phyloP scores from a whole-genome alignment of 2,329 filamentous ascomycete genomes.

The Cadophora malorum region DNA sequence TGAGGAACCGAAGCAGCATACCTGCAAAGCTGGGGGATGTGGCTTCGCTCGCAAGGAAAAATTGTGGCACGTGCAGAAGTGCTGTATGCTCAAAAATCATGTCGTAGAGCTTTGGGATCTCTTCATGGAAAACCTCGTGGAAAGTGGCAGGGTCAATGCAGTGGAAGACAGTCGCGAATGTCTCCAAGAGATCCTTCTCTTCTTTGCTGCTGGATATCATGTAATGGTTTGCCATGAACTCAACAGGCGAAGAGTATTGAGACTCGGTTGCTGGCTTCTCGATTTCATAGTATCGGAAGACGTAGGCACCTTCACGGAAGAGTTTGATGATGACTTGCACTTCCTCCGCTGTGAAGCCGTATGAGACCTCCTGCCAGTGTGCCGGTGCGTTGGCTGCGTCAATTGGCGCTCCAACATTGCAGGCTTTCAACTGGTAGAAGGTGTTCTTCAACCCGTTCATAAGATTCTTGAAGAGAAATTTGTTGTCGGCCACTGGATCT shows the following conservation, averaged over 20 bases:
- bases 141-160: slow-evolving; percentile 98
- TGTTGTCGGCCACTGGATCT: slow-evolving; percentile 94
- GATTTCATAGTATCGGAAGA: slow-evolving; percentile 96
- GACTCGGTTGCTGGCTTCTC: slow-evolving; percentile 78
- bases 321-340: slow-evolving; percentile 96
- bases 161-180: slow-evolving; percentile 97
- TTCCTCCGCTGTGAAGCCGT: slow-evolving; percentile 96
- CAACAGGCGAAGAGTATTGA: slow-evolving; percentile 80
- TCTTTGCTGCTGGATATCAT: slow-evolving; percentile 94
- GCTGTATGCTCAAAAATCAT: slow-evolving; percentile 98
- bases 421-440: slow-evolving; percentile 91
- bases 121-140: slow-evolving; percentile 96
- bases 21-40: slow-evolving; percentile 97
- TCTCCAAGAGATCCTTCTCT: slow-evolving; percentile 96
- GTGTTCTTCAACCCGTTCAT: slow-evolving; percentile 96
- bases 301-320: slow-evolving; percentile 93
- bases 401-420: slow-evolving; percentile 76
- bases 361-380: slow-evolving; percentile 96
- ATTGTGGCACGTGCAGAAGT: slow-evolving; percentile 93
- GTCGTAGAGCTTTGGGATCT: slow-evolving; percentile 95
- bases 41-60: slow-evolving; percentile 97
- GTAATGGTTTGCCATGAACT: slow-evolving; percentile 93
- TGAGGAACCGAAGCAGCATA: slow-evolving; percentile 96
- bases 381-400: slow-evolving; percentile 80
- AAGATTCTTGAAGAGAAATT: slow-evolving; percentile 95